Base-by-base conservation (phyloP, 371 early-diverging fungal genomes). In the Nematocida parisii region DNA sequence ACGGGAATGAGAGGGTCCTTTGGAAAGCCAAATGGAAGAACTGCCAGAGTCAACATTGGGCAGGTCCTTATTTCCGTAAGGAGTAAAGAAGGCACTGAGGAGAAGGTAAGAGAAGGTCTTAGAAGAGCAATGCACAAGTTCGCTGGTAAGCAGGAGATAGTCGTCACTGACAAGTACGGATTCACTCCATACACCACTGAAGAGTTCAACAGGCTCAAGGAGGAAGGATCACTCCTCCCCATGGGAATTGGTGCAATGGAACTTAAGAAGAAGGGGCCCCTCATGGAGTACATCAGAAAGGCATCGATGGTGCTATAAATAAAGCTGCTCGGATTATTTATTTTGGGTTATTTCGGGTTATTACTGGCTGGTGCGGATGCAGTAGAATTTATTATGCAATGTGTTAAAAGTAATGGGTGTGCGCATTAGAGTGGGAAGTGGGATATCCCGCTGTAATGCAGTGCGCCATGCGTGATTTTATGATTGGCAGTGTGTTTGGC, bases 1-100 rank as follows among this genome's bases (percentile, higher is more conserved):
- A 93, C 93, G 83, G 99, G 99, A 91, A 99, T 99, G 99, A 93
- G 99, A 90, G 97, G 97, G 89, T 96, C 97, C 85, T 99, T 91
- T 88, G 99, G 99, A 86, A 99, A 99, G 92, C 97, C 99, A 86
- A 90, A 92, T 83, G 97, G 99, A 87, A 90, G 91, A 81, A 97
- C 93, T 82, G 98, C 99, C 82, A 94, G 99, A 90, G 97, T 99
- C 88, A 90, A 94, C 90, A 95, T 97, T 90, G 96, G 96, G 57
- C 97, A 98, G 90, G 90, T 94, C 82, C 91, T 99, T 87, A 90
- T 99, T 87, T 94, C 95, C 83, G 91, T 98, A 88, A 95, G 99
- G 88, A 92, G 95, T 90, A 95, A 93, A 91, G 81, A 84, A 22
- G 84, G 85, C 88, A 93, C 94, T 91, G 92, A 92, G 90, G 93